Evolutionary conservation across 2,329 filamentous ascomycete genomes (phyloP).

Genomic region (Pseudogymnoascus sp.): DNA sequence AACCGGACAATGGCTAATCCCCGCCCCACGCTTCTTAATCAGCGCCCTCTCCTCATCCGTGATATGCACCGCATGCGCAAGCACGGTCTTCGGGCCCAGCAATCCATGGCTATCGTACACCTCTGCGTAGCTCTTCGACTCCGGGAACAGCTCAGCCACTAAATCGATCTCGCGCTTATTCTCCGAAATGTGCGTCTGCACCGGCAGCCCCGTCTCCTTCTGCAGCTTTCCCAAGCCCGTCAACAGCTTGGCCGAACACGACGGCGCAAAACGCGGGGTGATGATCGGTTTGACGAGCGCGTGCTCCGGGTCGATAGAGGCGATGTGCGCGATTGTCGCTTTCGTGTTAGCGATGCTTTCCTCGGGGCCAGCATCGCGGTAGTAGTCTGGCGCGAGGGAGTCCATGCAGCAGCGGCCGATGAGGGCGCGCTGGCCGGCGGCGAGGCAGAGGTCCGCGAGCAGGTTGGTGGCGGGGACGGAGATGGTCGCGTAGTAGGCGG

Average conservation of each 20-base stretch:
- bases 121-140: conserved; percentile 54
- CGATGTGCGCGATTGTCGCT: conserved; percentile 56
- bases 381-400: conserved; percentile 63
- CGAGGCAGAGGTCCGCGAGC: conserved; percentile 74
- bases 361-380: conserved; percentile 62
- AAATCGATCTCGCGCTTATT: conserved; percentile 66
- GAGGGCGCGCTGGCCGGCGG: conserved; percentile 76
- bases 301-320: conserved; percentile 54
- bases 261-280: conserved; percentile 62
- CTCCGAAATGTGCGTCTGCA: conserved; percentile 88
- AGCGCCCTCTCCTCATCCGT: conserved; percentile 55
- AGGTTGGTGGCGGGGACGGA: conserved; percentile 85
- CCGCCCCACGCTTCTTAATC: conserved; percentile 51
- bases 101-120: conserved; percentile 72
- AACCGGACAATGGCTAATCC: conserved; percentile 78
- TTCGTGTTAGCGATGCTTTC: conserved; percentile 47
- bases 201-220: conserved; percentile 50
- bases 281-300: conserved; percentile 68
- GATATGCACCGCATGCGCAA: conserved; percentile 80
- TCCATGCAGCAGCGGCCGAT: conserved; percentile 97
- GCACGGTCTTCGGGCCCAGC: conserved; percentile 63
- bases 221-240: conserved; percentile 55
- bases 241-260: conserved; percentile 54
- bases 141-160: conserved; percentile 62
- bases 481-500: conserved; percentile 89